These are phyloP conservation scores for Fusarium sp. DNA, from an alignment of 2,329 filamentous ascomycete species.

Conservation along the genomic window DNA sequence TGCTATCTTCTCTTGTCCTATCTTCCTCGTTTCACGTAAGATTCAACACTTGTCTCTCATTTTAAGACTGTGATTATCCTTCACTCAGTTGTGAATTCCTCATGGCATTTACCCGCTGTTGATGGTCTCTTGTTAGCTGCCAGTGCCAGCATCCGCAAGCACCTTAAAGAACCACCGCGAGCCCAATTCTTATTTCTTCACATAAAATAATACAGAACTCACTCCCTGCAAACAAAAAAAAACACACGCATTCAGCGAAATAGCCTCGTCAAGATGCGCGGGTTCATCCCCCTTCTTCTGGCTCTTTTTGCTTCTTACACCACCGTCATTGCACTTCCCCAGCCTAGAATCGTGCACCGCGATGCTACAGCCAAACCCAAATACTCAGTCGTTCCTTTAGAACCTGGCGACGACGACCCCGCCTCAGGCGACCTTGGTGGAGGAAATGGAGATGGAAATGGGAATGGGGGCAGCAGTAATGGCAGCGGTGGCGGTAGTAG, in stretches of 20 bases:
- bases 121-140: slow-evolving; percentile 19
- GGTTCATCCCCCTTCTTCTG: slow-evolving; percentile 41
- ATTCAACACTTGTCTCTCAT: slow-evolving; percentile 10
- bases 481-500: slow-evolving; percentile 18
- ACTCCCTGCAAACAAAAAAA: not conserved
- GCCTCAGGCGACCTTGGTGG: slow-evolving; percentile 31
- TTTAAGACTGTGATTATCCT: not conserved
- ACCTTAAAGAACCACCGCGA: not conserved
- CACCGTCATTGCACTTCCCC: slow-evolving; percentile 42
- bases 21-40: slow-evolving; percentile 21
- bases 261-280: slow-evolving; percentile 43
- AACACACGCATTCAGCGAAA: slow-evolving; percentile 3
- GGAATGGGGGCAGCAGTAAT: slow-evolving; percentile 12
- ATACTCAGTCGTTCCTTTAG: slow-evolving; percentile 52
- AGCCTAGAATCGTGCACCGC: slow-evolving; percentile 35
- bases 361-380: slow-evolving; percentile 40
- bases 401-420: slow-evolving; percentile 42
- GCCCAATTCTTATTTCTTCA: not conserved
- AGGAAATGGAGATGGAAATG: slow-evolving; percentile 20
- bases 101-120: not conserved
- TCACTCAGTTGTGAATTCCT: slow-evolving; percentile 15
- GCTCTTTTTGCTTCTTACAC: slow-evolving; percentile 43
- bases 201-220: not conserved
- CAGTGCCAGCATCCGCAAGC: slow-evolving; percentile 24
- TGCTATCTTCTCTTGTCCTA: not conserved